phyloP scores from a whole-genome alignment of 1,284 basidiomycete species.

The Cutaneotrichosporon daszewskae region DNA sequence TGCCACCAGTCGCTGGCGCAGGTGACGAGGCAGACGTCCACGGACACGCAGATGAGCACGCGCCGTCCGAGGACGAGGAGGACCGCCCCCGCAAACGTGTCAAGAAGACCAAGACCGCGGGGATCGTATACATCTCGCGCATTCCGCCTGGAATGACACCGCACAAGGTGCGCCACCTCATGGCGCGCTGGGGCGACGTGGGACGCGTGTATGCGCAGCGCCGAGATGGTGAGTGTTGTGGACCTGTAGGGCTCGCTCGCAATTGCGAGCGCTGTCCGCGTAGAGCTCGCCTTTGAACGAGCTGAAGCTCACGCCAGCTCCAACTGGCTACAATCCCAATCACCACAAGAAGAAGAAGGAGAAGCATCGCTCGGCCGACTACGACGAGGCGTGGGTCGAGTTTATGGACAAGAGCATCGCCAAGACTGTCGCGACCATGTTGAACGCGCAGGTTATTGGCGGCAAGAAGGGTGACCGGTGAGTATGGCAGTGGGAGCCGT shows the following conservation, averaged over 20 bases:
- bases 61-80: neutral
- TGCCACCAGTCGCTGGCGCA: conserved; percentile 3
- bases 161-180: conserved; percentile 87
- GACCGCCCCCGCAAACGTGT: conserved; percentile 12
- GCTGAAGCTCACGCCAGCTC: conserved; percentile 20
- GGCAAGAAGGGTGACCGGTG: conserved; percentile 71
- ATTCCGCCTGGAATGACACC: conserved; percentile 99
- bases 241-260: conserved; percentile 1
- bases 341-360: conserved; percentile 23
- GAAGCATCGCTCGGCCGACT: conserved; percentile 78
- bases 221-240: conserved; percentile 57
- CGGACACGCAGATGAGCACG: neutral
- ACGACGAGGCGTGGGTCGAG: conserved; percentile 97
- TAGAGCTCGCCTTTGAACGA: no score
- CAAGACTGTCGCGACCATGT: conserved; percentile 82
- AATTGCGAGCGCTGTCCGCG: neutral
- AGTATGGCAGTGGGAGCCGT: conserved; percentile 6
- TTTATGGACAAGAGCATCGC: conserved; percentile 91
- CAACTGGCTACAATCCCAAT: conserved; percentile 35
- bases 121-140: conserved; percentile 89
- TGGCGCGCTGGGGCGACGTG: conserved; percentile 75
- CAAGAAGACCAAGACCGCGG: conserved; percentile 50
- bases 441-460: conserved; percentile 93
- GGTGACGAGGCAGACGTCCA: conserved; percentile 7
- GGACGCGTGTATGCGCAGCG: conserved; percentile 82